Evolutionary conservation across 257 asterid genomes (phyloP).

Genomic region (Rhazya stricta): DNA sequence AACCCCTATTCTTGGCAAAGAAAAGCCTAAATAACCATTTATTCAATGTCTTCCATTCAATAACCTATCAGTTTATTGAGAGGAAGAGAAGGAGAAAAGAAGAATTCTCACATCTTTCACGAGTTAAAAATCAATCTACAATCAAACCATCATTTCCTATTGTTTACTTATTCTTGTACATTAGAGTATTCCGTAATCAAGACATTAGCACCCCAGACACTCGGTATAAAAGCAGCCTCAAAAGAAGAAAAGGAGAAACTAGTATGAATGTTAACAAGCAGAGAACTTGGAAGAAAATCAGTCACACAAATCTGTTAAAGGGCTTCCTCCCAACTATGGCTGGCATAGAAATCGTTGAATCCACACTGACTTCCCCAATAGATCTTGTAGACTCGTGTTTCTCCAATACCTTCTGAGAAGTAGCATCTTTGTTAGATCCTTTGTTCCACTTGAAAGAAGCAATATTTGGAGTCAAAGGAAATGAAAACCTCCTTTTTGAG

Average conservation of each 20-base stretch:
- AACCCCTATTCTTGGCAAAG: not conserved
- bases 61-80: too few relatives aligned
- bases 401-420: constrained; percentile 44
- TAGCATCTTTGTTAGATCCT: constrained; percentile 52
- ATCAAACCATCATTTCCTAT: not conserved
- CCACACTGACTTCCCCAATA: constrained; percentile 48
- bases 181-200: constrained; percentile 24
- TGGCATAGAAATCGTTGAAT: constrained; percentile 77
- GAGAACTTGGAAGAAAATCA: constrained; percentile 14
- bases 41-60: too few relatives aligned
- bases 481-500: constrained; percentile 71
- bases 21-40: too few relatives aligned
- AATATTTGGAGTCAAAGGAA: constrained; percentile 65
- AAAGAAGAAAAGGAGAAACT: not conserved
- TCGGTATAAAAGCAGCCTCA: constrained; percentile 23
- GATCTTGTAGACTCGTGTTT: constrained; percentile 47
- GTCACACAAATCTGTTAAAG: constrained; percentile 92
- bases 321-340: constrained; percentile 69
- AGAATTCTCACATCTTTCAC: not conserved
- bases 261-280: constrained; percentile 29
- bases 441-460: constrained; percentile 70
- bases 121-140: constrained; percentile 4
- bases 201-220: constrained; percentile 30
- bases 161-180: constrained; percentile 37
- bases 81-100: not conserved